phyloP scores from a whole-genome alignment of 1,284 basidiomycete genomes.

The Boletus semigastroideus region DNA sequence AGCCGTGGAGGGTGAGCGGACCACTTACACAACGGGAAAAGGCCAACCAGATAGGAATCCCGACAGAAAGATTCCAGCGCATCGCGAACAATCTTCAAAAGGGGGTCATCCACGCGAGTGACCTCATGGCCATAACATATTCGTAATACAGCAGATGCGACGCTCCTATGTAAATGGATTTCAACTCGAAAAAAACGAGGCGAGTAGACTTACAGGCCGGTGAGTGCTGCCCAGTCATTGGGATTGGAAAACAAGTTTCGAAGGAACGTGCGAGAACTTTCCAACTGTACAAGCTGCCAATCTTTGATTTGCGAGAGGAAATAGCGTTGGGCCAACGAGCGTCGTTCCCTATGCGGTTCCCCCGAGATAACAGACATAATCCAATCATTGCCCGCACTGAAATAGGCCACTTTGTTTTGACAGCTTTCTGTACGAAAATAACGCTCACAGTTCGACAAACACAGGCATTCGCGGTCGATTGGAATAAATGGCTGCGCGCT shows the following conservation, averaged over 20 bases:
- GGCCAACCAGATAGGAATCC: constrained; percentile 13
- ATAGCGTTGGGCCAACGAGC: constrained; percentile 12
- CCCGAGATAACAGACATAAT: constrained; percentile 5
- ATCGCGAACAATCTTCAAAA: constrained; percentile 7
- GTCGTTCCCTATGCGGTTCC: constrained; percentile 9
- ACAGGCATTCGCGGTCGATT: constrained; percentile 12
- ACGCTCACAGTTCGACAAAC: constrained; percentile 10
- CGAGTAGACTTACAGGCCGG: constrained; percentile 4
- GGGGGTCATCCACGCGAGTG: not conserved
- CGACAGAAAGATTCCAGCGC: not conserved
- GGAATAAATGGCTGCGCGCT: constrained; percentile 16
- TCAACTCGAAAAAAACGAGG: not conserved
- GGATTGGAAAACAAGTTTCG: constrained; percentile 1
- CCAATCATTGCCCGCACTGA: constrained; percentile 12
- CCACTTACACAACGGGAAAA: constrained; percentile 8
- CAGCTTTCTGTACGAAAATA: not conserved
- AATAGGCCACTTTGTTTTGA: not conserved
- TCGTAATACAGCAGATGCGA: constrained; percentile 10
- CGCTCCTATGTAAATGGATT: constrained; percentile 2
- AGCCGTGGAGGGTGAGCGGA: not conserved
- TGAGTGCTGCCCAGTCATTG: constrained; percentile 2
- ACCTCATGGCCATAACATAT: constrained; percentile 13
- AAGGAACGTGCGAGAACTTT: constrained; percentile 5
- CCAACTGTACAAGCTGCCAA: constrained; percentile 10
- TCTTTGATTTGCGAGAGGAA: constrained; percentile 12